These are phyloP conservation scores for Candida tropicalis DNA, from an alignment of 1,139 yeast species.

Conservation along the genomic window DNA sequence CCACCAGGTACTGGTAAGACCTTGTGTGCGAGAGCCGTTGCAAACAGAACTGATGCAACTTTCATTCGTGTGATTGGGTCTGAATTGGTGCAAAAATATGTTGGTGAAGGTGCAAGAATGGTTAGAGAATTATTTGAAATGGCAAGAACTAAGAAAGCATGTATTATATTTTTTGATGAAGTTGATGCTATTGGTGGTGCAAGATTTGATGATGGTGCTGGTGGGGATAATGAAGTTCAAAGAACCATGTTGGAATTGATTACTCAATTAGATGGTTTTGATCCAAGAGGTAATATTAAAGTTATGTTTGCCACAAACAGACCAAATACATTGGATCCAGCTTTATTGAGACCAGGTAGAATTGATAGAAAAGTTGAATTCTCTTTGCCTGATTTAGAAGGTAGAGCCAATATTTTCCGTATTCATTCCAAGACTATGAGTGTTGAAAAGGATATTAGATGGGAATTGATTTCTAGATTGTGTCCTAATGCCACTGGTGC, in stretches of 20 bases:
- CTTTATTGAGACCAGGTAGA: slow-evolving; percentile 96
- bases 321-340: slow-evolving; percentile 98
- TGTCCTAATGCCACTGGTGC: slow-evolving; percentile 99
- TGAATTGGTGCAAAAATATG: slow-evolving; percentile 95
- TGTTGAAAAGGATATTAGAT: slow-evolving; percentile 93
- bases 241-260: slow-evolving; percentile 98
- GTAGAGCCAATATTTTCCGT: slow-evolving; percentile 95
- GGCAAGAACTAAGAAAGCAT: slow-evolving; percentile 98
- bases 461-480: slow-evolving; percentile 95
- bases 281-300: slow-evolving; percentile 96
- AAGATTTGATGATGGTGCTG: slow-evolving; percentile 98
- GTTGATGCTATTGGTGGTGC: slow-evolving; percentile 99
- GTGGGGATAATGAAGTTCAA: slow-evolving; percentile 98
- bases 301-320: slow-evolving; percentile 99
- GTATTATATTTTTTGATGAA: slow-evolving; percentile 95
- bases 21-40: slow-evolving; percentile 96
- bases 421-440: slow-evolving; percentile 98
- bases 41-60: slow-evolving; percentile 98
- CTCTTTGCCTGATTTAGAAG: slow-evolving; percentile 93
- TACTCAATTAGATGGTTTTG: slow-evolving; percentile 97
- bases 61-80: slow-evolving; percentile 97
- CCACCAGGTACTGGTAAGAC: slow-evolving; percentile 99
- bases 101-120: slow-evolving; percentile 99
- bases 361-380: slow-evolving; percentile 98
- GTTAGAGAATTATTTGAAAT: slow-evolving; percentile 96